A percentile compares a stretch with the other conserved stretches of the same genome.
phyloP scores from a whole-genome alignment of 495 filamentous ascomycete genomes.

The Lepidopterella palustris region DNA sequence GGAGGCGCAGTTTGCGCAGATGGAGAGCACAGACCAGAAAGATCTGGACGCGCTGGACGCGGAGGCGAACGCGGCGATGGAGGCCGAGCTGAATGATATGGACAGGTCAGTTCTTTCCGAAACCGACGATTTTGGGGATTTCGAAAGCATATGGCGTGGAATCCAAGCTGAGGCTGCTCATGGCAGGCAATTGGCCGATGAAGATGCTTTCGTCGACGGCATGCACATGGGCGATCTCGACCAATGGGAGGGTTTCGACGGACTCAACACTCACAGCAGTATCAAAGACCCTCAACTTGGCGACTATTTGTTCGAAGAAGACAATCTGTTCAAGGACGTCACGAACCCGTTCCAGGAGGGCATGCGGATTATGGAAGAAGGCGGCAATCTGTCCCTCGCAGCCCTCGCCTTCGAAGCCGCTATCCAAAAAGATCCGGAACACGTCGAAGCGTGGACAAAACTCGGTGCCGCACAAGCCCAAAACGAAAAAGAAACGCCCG shows the following conservation, averaged over 20 bases:
- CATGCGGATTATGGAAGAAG: constrained; percentile 79
- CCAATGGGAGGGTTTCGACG: constrained; percentile 66
- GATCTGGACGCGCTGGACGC: constrained; percentile 54
- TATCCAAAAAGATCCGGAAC: constrained; percentile 77
- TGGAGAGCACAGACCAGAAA: constrained; percentile 62
- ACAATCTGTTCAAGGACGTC: constrained; percentile 75
- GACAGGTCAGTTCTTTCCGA: constrained; percentile 66
- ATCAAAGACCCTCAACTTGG: constrained; percentile 68
- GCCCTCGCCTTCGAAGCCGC: constrained; percentile 97
- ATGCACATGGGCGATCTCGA: constrained; percentile 62
- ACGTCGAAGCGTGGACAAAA: constrained; percentile 87
- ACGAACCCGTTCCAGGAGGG: constrained; percentile 84
- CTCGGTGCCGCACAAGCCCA: constrained; percentile 89
- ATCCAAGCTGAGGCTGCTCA: constrained; percentile 74
- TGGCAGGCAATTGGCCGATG: constrained; percentile 61
- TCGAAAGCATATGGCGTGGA: constrained; percentile 83
- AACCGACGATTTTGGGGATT: constrained; percentile 61
- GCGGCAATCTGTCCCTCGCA: constrained; percentile 88
- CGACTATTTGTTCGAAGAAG: constrained; percentile 89
- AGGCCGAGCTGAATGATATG: constrained; percentile 81
- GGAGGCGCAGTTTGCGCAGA: constrained; percentile 90
- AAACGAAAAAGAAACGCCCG: constrained; percentile 95
- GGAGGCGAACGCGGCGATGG: constrained; percentile 69
- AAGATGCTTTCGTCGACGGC: constrained; percentile 51
- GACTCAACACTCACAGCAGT: constrained; percentile 44